These are phyloP conservation scores for Teratosphaeria zuluensis DNA, from an alignment of 2,329 filamentous ascomycete species.

Conservation along the genomic window DNA sequence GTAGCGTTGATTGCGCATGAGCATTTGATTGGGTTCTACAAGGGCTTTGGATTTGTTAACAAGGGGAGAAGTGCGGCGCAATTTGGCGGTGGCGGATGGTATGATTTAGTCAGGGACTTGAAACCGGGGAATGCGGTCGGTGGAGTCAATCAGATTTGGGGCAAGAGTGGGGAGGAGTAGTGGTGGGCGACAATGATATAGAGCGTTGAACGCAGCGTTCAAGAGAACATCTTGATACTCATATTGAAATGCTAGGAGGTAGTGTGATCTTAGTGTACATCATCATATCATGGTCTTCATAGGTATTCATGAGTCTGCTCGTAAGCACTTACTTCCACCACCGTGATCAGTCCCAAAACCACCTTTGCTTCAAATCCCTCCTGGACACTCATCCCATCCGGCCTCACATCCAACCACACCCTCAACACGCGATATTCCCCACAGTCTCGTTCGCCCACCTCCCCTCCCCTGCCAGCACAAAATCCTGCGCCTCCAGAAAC, in stretches of 20 bases:
- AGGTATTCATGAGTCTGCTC: no score
- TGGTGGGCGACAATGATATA: neutral
- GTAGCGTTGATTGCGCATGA: slow-evolving; percentile 71
- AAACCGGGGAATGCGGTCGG: slow-evolving; percentile 2
- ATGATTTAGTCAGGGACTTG: slow-evolving; percentile 58
- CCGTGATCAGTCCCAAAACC: no score
- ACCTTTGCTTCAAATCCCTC: no score
- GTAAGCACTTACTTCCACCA: no score
- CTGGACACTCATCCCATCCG: no score
- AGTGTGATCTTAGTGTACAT: no score
- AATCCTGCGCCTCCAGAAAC: slow-evolving; percentile 19
- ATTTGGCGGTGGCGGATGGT: slow-evolving; percentile 74
- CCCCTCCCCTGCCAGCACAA: slow-evolving; percentile 21
- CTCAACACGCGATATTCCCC: slow-evolving; percentile 28
- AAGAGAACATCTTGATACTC: no score
- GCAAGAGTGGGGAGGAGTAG: neutral
- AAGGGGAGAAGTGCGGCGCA: slow-evolving; percentile 57
- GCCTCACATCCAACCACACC: no score
- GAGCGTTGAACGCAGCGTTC: no score
- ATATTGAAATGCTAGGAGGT: no score
- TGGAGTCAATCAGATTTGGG: neutral
- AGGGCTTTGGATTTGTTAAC: slow-evolving; percentile 62
- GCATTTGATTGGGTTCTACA: slow-evolving; percentile 64
- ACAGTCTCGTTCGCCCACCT: slow-evolving; percentile 24
- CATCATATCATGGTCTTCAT: no score